Base-by-base conservation (phyloP, 2,329 filamentous ascomycete genomes). In the Pezicula carpinea region DNA sequence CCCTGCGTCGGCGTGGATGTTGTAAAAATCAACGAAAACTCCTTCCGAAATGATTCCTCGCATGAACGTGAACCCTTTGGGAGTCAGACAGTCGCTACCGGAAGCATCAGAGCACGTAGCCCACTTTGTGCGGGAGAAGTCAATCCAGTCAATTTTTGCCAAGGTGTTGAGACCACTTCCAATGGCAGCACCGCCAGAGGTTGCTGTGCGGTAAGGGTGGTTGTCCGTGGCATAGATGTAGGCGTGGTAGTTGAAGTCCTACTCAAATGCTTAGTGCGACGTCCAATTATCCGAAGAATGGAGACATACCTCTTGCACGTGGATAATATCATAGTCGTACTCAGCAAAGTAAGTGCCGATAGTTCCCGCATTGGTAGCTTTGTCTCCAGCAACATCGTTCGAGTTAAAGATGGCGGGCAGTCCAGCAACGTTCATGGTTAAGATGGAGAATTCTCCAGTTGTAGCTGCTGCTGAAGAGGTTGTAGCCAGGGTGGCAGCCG, bases 41-140 rank as follows among this genome's bases (percentile, higher is more conserved):
- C 74, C 74, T 31, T 71, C 67, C 7, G 69, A 71, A 13, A 84
- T 54, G 17, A 70, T 64, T 34, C 76, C 63, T 11, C 80, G 75
- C 80, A 86, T 84, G 40, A 80, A 80, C 1, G 81, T 85, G 62
- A 85, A 85, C 13, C 83, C 83, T 64, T 87, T 87, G 18, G 81
- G 83, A 1, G 82, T 85, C 52, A 85, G 66, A 59, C 83, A 86
- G 61, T 87, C 83, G 1, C 62, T 57, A 0, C 71, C 72, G 0
- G 75, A 78, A 31, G 72, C 72, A 57, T 78, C 63, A 48, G 75
- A 79, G 65, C 82, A 85, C 3, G 60, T 67, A 19, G 70, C 63
- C 81, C 83, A 87, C 57, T 81, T 79, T 41, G 74, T 66, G 13
- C 82, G 75, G 36, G 69, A 65, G 53, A 80, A 78, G 51, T 75